These are phyloP conservation scores for Grosmannia serpens DNA, from an alignment of 2,329 filamentous ascomycete genomes.

Conservation along the genomic window DNA sequence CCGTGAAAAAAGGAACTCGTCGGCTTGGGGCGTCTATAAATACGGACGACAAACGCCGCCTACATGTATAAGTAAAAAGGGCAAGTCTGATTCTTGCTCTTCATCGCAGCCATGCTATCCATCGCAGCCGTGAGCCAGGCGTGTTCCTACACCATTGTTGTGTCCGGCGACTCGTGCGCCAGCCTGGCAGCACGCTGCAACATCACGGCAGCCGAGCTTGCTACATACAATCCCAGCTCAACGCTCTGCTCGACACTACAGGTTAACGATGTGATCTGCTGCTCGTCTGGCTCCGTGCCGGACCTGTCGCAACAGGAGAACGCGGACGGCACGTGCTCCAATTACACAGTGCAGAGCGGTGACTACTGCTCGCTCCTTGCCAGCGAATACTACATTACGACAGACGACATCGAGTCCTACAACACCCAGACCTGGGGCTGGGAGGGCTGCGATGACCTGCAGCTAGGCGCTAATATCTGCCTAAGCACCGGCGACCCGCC, in stretches of 20 bases:
- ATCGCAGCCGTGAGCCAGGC: too few relatives aligned
- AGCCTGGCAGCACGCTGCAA: constrained; percentile 8
- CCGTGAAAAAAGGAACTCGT: too few relatives aligned
- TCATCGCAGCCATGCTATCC: too few relatives aligned
- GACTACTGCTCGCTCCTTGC: constrained; percentile 24
- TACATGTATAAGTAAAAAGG: too few relatives aligned
- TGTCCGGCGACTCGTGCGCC: constrained; percentile 4
- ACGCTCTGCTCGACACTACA: constrained; percentile 22
- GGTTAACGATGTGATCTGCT: constrained; percentile 24
- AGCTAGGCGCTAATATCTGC: constrained; percentile 19
- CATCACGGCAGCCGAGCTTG: constrained; percentile 11
- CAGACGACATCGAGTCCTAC: constrained; percentile 8
- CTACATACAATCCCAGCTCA: constrained; percentile 15
- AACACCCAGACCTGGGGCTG: constrained; percentile 29
- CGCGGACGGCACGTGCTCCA: constrained; percentile 23
- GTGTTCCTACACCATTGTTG: neutral
- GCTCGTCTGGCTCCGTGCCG: constrained; percentile 22
- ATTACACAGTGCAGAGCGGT: constrained; percentile 18
- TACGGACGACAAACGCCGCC: too few relatives aligned
- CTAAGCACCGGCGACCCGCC: constrained; percentile 22
- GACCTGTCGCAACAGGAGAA: constrained; percentile 21
- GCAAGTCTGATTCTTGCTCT: too few relatives aligned
- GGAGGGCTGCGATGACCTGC: constrained; percentile 20
- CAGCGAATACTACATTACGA: constrained; percentile 3
- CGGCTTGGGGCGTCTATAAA: too few relatives aligned